A percentile compares a stretch with the other conserved stretches of the same genome.
These are phyloP conservation scores for Lyophyllum shimeji DNA, from an alignment of 768 basidiomycete genomes.

Conservation along the genomic window DNA sequence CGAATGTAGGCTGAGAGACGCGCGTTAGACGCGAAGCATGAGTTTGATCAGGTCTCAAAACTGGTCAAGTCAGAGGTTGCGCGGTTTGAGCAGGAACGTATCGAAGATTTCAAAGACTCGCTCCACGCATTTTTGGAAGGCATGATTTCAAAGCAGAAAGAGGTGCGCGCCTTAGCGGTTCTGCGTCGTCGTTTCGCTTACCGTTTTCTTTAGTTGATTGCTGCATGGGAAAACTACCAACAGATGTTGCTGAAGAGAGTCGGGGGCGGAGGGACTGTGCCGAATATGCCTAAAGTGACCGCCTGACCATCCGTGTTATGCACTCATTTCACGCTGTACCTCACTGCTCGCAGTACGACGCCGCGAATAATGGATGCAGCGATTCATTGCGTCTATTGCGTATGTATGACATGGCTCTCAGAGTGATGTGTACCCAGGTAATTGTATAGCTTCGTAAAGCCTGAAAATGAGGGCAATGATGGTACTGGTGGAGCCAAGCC, in stretches of 20 bases:
- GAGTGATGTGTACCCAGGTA: background rate
- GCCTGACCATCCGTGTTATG: background rate
- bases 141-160: conserved; percentile 83
- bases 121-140: conserved; percentile 84
- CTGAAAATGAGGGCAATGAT: background rate
- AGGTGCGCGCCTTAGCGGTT: conserved; percentile 42
- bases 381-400: conserved; percentile 6
- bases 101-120: conserved; percentile 89
- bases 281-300: conserved; percentile 11
- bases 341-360: background rate
- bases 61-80: conserved; percentile 87
- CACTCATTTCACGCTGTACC: background rate
- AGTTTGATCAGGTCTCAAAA: conserved; percentile 87
- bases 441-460: background rate
- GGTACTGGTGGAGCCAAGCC: background rate
- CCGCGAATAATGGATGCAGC: background rate
- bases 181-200: background rate
- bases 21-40: conserved; percentile 78
- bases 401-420: background rate
- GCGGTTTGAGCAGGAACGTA: conserved; percentile 89
- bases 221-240: conserved; percentile 82
- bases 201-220: conserved; percentile 54
- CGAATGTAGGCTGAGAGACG: conserved; percentile 74
- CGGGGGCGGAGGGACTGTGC: conserved; percentile 18
- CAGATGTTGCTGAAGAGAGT: conserved; percentile 50